Evolutionary conservation across 2,329 filamentous ascomycete species (phyloP), one percentile per base, ranked within the genome.

Genomic region (Phoma sp.): DNA sequence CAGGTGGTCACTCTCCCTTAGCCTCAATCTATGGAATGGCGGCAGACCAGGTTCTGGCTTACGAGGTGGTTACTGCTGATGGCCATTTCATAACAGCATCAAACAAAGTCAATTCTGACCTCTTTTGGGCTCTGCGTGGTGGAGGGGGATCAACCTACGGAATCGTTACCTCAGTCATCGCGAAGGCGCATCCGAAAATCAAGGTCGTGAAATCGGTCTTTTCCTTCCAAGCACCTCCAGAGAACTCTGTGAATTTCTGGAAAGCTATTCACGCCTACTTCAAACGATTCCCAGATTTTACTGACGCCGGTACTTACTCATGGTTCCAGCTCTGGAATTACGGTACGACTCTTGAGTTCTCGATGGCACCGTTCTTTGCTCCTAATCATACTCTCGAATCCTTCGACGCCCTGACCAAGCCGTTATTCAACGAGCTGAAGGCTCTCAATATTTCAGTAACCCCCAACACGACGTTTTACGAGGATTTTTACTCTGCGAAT

Each of bases 191-290:
- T 13, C 65, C 63, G 5, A 63, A 53, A 27, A 60, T 58, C 9
- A 57, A 61, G 2, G 63, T 55, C 44, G 6, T 67, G 62, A 59
- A 57, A 13, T 59, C 57, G 2, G 73, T 67, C 65, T 64, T 67
- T 27, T 69, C 66, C 1, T 60, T 66, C 11, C 57, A 59, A 38
- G 53, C 54, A 4, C 58, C 65, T 4, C 52, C 59, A 6, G 53
- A 58, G 14, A 50, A 54, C 11, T 55, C 47, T 3, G 54, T 32
- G 2, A 65, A 44, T 7, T 69, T 70, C 60, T 68, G 60, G 42
- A 59, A 67, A 13, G 57, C 52, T 6, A 32, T 64, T 4, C 38
- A 41, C 18, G 52, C 50, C 13, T 51, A 35, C 30, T 64, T 58
- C 25, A 55, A 61, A 27, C 40, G 47, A 4, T 66, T 65, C 35